Conservation (phyloP, 2,329 filamentous ascomycete genomes). For the Aureobasidium subglaciale region DNA sequence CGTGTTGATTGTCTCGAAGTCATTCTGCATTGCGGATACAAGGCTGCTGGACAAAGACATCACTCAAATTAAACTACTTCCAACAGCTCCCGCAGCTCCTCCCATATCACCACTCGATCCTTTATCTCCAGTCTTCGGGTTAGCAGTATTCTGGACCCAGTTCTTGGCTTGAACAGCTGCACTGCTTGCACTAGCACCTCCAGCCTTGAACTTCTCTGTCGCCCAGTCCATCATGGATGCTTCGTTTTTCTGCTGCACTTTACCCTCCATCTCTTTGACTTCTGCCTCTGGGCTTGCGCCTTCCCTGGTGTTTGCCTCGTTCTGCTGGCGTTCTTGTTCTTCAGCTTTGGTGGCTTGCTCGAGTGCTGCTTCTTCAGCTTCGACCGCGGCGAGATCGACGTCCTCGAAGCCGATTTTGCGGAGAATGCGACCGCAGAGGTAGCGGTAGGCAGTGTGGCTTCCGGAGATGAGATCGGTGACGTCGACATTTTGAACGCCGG, state of each 20-base stretch:
- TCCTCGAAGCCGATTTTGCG: conserved; percentile 48
- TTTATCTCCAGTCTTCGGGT: neutral
- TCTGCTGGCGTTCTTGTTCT: conserved; percentile 27
- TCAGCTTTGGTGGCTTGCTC: conserved; percentile 33
- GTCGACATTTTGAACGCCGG: conserved; percentile 56
- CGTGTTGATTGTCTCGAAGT: too few relatives aligned
- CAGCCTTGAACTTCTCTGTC: conserved; percentile 33
- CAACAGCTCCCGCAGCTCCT: neutral
- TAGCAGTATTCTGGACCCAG: conserved; percentile 3
- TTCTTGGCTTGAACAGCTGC: conserved; percentile 16
- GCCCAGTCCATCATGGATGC: conserved; percentile 37
- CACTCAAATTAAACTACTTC: neutral
- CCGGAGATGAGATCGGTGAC: conserved; percentile 45
- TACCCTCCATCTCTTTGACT: conserved; percentile 31
- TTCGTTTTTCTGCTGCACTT: conserved; percentile 39
- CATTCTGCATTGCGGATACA: too few relatives aligned
- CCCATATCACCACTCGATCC: neutral
- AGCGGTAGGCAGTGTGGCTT: conserved; percentile 42
- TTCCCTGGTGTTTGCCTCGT: conserved; percentile 21
- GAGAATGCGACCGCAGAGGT: conserved; percentile 45
- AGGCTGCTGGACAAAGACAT: too few relatives aligned
- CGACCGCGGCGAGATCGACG: conserved; percentile 41
- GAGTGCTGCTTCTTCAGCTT: conserved; percentile 36
- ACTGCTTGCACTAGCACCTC: conserved; percentile 23
- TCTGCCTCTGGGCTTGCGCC: conserved; percentile 23